These are phyloP conservation scores for Aureobasidium subglaciale DNA, from an alignment of 2,329 filamentous ascomycete species.

Conservation along the genomic window DNA sequence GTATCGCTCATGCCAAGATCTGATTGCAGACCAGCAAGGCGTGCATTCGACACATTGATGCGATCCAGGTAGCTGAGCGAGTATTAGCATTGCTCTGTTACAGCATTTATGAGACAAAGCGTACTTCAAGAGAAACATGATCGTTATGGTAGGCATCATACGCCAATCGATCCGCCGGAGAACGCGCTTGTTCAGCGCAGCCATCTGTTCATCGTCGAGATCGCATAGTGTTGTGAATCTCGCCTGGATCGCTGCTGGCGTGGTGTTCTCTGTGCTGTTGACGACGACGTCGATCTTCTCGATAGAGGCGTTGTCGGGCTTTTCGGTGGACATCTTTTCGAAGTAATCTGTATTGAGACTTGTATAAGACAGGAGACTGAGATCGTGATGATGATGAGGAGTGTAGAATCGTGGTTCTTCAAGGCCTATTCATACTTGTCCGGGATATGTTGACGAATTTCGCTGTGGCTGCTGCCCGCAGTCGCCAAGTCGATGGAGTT, in stretches of 20 bases:
- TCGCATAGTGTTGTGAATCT: constrained; percentile 24
- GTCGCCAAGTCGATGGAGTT: not conserved
- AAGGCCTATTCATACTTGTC: not conserved
- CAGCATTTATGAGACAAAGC: not conserved
- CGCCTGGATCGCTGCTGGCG: constrained; percentile 25
- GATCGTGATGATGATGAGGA: not conserved
- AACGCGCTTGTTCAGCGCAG: constrained; percentile 25
- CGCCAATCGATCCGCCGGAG: constrained; percentile 27
- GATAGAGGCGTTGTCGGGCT: constrained; percentile 19
- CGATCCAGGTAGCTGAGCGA: constrained; percentile 33
- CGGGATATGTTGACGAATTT: not conserved
- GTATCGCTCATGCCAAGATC: constrained; percentile 30
- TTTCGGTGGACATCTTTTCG: constrained; percentile 7
- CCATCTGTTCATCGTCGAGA: constrained; percentile 24
- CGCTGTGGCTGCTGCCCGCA: not conserved
- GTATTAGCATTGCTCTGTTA: not conserved
- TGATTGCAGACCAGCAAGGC: constrained; percentile 33
- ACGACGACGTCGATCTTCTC: constrained; percentile 31
- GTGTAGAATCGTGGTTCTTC: not conserved
- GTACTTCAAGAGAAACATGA: constrained; percentile 30
- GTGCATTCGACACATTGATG: constrained; percentile 36
- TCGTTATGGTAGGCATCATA: constrained; percentile 26
- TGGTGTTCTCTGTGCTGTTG: constrained; percentile 26
- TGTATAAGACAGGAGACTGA: not conserved
- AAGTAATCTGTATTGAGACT: not conserved